Base-by-base conservation (phyloP, 352 stramenopile species). In the Aphanomyces astaci region DNA sequence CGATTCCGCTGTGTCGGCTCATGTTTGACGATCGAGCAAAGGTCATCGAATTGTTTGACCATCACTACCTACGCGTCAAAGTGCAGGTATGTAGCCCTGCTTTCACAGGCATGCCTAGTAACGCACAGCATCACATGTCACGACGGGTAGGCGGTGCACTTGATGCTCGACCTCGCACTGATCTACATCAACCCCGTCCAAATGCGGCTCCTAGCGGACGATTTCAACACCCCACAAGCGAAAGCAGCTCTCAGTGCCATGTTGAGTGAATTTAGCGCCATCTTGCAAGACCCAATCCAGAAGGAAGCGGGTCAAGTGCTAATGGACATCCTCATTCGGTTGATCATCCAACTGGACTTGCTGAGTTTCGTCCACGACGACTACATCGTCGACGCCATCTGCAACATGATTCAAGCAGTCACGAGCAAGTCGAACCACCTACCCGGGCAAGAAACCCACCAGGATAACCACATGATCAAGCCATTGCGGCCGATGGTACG, bases 321-420 rank as follows among this genome's bases (percentile, higher is more conserved):
- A 9, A 68, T 68, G 62, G 62, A 68, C 39, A 59, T 68, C 33
- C 62, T 68, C 25, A 68, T 68, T 68, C 62, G 62, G 10, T 49
- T 68, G 27, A 68, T 68, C 22, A 68, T 68, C 32, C 62, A 68
- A 32, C 43, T 68, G 4, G 62, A 68, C 30, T 59, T 68, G 43
- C 31, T 68, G 27, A 68, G 49, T 49, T 68, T 36, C n/a, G 43
- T 68, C 43, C 25, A 68, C 24, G 62, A 68, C 43, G 62, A 60
- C 25, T 56, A 25, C n/a, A 25, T 68, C 11, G 45, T 68, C 32
- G 62, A 68, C 24, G 62, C 62, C 13, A 68, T 68, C 45, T 68
- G 62, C 43, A 51, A 62, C 3, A 68, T 68, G 62, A 68, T 68
- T 33, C 39, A 60, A 28, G 49, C 62, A 22, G 28, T 59, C 28